Percentiles rank a stretch among this genome's conserved stretches.
Conservation (phyloP, 176 grass and related monocot species). For the Microstegium vimineum region DNA sequence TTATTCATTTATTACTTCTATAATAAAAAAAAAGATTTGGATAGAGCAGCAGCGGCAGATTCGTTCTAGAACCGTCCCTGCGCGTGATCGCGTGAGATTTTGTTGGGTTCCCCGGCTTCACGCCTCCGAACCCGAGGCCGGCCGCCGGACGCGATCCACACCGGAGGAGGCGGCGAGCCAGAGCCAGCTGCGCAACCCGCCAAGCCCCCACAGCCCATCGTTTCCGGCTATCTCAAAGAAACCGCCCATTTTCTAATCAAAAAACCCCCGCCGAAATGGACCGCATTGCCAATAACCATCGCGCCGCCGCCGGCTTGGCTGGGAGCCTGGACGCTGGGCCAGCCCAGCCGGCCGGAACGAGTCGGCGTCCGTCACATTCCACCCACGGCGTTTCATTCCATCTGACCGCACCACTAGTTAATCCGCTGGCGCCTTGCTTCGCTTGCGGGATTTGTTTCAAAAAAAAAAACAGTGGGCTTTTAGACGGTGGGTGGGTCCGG, state of each 20-base stretch:
- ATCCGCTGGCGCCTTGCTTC: background rate
- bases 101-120: background rate
- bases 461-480: background rate
- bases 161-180: background rate
- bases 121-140: background rate
- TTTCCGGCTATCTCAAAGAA: slow-evolving; percentile 11
- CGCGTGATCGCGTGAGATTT: background rate
- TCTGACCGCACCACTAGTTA: background rate
- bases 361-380: background rate
- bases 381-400: no score
- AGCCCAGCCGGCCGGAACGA: background rate
- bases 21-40: background rate
- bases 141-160: background rate
- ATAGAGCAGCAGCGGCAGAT: background rate
- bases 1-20: no score
- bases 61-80: background rate
- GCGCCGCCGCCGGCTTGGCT: background rate
- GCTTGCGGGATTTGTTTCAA: background rate
- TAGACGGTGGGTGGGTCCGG: background rate
- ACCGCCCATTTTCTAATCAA: background rate
- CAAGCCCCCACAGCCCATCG: background rate
- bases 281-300: background rate
- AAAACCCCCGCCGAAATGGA: background rate
- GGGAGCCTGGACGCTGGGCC: background rate
- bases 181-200: slow-evolving; percentile 16